These are phyloP conservation scores for Monascus ruber DNA, from an alignment of 2,329 filamentous ascomycete species.

Conservation along the genomic window DNA sequence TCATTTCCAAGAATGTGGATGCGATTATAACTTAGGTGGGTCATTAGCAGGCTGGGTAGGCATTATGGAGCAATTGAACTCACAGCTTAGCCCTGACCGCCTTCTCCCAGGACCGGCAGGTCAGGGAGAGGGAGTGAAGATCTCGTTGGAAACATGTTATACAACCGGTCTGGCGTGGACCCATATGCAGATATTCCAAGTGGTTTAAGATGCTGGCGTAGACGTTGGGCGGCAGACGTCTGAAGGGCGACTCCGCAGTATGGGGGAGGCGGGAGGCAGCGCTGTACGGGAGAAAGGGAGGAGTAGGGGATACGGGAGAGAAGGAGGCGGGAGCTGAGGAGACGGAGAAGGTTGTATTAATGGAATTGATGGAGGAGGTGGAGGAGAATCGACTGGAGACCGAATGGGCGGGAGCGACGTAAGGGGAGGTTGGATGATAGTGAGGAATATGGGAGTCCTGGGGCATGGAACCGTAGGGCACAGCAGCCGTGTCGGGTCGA, in stretches of 20 bases:
- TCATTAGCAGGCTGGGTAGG: slow-evolving; percentile 3
- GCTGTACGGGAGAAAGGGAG: slow-evolving; percentile 27
- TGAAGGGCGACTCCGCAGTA: slow-evolving; percentile 25
- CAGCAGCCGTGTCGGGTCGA: slow-evolving; percentile 21
- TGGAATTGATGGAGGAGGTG: slow-evolving; percentile 27
- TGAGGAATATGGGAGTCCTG: slow-evolving; percentile 13
- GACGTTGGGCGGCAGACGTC: slow-evolving; percentile 41
- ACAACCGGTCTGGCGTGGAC: slow-evolving; percentile 32
- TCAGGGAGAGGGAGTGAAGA: slow-evolving; percentile 41
- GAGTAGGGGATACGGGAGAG: slow-evolving; percentile 25
- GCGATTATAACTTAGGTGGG: slow-evolving; percentile 34
- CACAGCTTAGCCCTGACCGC: slow-evolving; percentile 41
- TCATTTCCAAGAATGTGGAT: slow-evolving; percentile 40
- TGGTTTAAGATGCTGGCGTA: slow-evolving; percentile 45
- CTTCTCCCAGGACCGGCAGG: slow-evolving; percentile 46
- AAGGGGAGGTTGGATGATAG: slow-evolving; percentile 18
- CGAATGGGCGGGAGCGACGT: slow-evolving; percentile 19
- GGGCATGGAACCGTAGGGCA: slow-evolving; percentile 17
- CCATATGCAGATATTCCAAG: slow-evolving; percentile 36
- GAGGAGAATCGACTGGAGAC: slow-evolving; percentile 22
- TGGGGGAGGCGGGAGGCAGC: slow-evolving; percentile 25
- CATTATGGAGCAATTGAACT: slow-evolving; percentile 9
- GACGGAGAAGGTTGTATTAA: slow-evolving; percentile 24
- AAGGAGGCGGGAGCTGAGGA: slow-evolving; percentile 29
- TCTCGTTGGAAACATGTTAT: slow-evolving; percentile 45